Evolutionary conservation across 1,284 basidiomycete genomes (phyloP).

Genomic region (Ceraceosorus bombacis): DNA sequence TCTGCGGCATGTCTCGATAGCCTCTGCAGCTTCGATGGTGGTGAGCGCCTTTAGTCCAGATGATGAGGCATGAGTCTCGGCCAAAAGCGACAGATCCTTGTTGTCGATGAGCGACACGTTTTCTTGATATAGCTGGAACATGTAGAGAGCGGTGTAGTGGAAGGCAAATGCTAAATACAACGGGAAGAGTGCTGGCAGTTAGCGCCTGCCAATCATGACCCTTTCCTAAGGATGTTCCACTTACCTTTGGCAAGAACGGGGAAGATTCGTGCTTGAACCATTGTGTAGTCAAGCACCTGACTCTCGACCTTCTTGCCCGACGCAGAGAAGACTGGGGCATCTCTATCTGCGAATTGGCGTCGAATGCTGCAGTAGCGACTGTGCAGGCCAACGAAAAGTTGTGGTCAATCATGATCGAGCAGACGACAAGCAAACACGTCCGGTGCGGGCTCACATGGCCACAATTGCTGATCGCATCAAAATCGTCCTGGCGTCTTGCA

Average conservation of each 20-base stretch:
- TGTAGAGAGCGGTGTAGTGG: conserved; percentile 47
- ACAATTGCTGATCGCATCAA: conserved; percentile 48
- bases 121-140: conserved; percentile 48
- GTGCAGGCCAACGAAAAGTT: no score
- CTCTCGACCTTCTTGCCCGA: conserved; percentile 46
- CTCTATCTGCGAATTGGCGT: conserved; percentile 49
- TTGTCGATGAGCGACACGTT: conserved; percentile 44
- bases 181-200: no score
- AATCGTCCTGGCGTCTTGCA: conserved; percentile 44
- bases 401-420: no score
- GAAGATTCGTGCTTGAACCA: conserved; percentile 50
- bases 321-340: conserved; percentile 44
- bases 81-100: conserved; percentile 48
- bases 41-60: conserved; percentile 48
- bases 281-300: conserved; percentile 49
- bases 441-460: conserved; percentile 24
- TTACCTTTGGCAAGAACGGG: conserved; percentile 46
- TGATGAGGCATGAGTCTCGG: conserved; percentile 48
- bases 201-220: no score
- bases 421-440: no score
- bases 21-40: conserved; percentile 47
- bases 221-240: no score
- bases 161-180: conserved; percentile 44
- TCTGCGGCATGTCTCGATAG: conserved; percentile 49
- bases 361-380: conserved; percentile 49